These are phyloP conservation scores for Mycena rebaudengoi DNA, from an alignment of 768 basidiomycete species.

Conservation along the genomic window DNA sequence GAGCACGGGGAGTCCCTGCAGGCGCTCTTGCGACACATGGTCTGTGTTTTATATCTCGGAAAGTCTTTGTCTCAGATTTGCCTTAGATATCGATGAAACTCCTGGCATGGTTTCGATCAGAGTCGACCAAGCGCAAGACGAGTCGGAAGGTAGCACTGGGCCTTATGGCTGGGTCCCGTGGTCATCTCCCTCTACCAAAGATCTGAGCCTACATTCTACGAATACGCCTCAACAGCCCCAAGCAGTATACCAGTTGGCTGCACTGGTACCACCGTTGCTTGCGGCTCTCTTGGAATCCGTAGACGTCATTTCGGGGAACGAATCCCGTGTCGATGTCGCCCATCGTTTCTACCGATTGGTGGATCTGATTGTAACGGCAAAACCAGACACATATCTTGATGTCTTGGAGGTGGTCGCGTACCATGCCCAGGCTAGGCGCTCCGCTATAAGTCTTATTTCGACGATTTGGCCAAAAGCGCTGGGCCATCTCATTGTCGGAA, in stretches of 20 bases:
- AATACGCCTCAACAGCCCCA: slow-evolving; percentile 65
- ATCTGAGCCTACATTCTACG: slow-evolving; percentile 52
- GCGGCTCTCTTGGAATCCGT: slow-evolving; percentile 68
- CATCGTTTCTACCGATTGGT: slow-evolving; percentile 65
- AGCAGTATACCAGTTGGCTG: slow-evolving; percentile 65
- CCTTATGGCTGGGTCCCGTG: slow-evolving; percentile 39
- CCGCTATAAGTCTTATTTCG: slow-evolving; percentile 63
- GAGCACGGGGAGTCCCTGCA: slow-evolving; percentile 38
- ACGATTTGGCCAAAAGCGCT: slow-evolving; percentile 74
- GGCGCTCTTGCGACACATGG: neutral
- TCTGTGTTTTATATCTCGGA: slow-evolving; percentile 6
- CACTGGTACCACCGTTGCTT: slow-evolving; percentile 70
- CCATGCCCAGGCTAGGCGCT: slow-evolving; percentile 62
- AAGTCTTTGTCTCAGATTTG: slow-evolving; percentile 17
- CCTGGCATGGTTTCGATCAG: slow-evolving; percentile 64
- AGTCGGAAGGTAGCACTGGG: slow-evolving; percentile 18
- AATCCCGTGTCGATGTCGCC: slow-evolving; percentile 45
- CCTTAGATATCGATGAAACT: slow-evolving; percentile 29
- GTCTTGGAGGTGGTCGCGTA: slow-evolving; percentile 77
- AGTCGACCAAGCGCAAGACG: slow-evolving; percentile 59
- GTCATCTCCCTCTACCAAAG: slow-evolving; percentile 29
- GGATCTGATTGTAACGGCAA: slow-evolving; percentile 58
- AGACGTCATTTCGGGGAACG: slow-evolving; percentile 43
- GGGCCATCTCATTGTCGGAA: slow-evolving; percentile 72
- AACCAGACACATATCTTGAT: slow-evolving; percentile 76